Conservation (phyloP, 2,329 filamentous ascomycete species). For the Penicillium sp. region DNA sequence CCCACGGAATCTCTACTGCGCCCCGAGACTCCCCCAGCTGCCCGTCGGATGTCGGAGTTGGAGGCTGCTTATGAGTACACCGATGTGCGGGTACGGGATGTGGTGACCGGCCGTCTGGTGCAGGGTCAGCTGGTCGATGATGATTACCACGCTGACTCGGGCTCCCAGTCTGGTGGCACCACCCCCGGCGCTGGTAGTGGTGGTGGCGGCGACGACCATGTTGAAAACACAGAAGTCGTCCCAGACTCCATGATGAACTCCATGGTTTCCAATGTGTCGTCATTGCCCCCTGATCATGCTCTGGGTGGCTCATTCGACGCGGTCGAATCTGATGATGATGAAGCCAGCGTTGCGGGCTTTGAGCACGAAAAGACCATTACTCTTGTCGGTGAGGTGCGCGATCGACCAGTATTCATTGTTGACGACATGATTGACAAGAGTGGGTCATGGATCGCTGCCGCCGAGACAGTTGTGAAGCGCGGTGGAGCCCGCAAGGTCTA, state of each 20-base stretch:
- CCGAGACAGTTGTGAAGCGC: constrained; percentile 92
- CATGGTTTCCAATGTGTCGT: constrained; percentile 77
- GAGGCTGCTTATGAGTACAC: constrained; percentile 60
- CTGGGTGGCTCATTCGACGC: constrained; percentile 84
- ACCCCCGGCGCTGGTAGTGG: constrained; percentile 48
- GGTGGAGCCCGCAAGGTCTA: constrained; percentile 92
- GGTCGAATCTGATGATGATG: constrained; percentile 89
- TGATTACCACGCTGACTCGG: constrained; percentile 75
- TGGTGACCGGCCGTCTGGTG: constrained; percentile 85
- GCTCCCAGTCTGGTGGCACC: constrained; percentile 57
- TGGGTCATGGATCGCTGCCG: constrained; percentile 94
- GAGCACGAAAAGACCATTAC: constrained; percentile 93
- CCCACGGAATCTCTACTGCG: constrained; percentile 21
- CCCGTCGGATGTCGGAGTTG: constrained; percentile 45
- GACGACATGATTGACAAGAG: constrained; percentile 99
- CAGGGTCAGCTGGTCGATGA: constrained; percentile 96
- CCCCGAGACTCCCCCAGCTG: constrained; percentile 38
- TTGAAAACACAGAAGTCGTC: constrained; percentile 53
- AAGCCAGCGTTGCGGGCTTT: constrained; percentile 57
- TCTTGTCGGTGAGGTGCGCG: constrained; percentile 89
- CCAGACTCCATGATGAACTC: constrained; percentile 85
- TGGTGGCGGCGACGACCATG: constrained; percentile 46
- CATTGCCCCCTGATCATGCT: constrained; percentile 65
- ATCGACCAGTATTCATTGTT: constrained; percentile 86
- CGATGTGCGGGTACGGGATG: constrained; percentile 80